These are phyloP conservation scores for Aspergillus piperis DNA, from an alignment of 2,329 filamentous ascomycete genomes.

Conservation along the genomic window DNA sequence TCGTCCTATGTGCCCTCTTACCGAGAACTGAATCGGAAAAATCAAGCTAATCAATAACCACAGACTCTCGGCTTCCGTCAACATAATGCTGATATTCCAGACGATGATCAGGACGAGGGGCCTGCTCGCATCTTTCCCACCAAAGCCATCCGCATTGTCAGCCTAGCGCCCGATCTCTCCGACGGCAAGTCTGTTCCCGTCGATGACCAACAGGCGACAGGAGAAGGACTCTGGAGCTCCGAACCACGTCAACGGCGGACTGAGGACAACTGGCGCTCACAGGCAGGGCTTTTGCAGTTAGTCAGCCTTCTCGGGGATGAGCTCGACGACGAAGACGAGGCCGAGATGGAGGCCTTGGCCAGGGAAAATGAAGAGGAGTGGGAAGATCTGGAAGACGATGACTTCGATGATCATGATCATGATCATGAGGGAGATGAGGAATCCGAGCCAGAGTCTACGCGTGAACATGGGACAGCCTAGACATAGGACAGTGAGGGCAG, in stretches of 20 bases:
- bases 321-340: constrained; percentile 18
- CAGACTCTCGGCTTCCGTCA: constrained; percentile 37
- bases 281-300: constrained; percentile 27
- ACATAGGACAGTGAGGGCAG: not conserved
- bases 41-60: constrained; percentile 16
- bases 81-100: constrained; percentile 19
- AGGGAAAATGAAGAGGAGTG: constrained; percentile 6
- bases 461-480: not conserved
- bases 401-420: constrained; percentile 6
- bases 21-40: not conserved
- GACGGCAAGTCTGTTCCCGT: constrained; percentile 1
- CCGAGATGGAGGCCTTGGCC: constrained; percentile 9
- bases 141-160: constrained; percentile 44
- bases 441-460: not conserved
- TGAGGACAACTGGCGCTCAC: constrained; percentile 23
- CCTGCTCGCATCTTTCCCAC: constrained; percentile 40
- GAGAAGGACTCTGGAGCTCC: constrained; percentile 9
- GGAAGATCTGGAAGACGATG: constrained; percentile 6
- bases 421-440: not conserved
- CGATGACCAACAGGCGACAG: not conserved
- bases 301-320: constrained; percentile 31
- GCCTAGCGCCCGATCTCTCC: constrained; percentile 35
- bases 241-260: constrained; percentile 12
- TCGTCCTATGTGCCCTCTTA: constrained; percentile 13
- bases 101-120: constrained; percentile 23